Percentiles rank a stretch among this genome's conserved stretches.
These are phyloP conservation scores for Nidularia pulvinata DNA, from an alignment of 768 basidiomycete species.

Conservation along the genomic window DNA sequence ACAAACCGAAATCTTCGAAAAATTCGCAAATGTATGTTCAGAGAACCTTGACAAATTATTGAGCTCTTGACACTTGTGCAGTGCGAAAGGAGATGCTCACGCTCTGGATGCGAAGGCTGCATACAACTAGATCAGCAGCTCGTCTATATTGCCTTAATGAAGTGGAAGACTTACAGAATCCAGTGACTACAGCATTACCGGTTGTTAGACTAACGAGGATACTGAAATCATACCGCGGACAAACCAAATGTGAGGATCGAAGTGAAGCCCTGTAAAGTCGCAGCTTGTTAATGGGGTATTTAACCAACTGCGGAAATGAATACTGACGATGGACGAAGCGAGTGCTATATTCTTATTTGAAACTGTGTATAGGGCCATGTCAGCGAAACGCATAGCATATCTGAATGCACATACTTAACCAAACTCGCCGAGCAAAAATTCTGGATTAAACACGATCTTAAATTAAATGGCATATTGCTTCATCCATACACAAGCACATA, in stretches of 20 bases:
- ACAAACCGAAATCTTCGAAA: no score
- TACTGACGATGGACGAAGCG: background rate
- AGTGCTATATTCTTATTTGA: background rate
- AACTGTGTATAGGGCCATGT: background rate
- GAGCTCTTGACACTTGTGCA: no score
- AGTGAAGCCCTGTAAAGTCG: background rate
- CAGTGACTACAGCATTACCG: no score
- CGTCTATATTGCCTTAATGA: no score
- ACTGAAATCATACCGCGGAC: no score
- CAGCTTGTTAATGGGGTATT: background rate
- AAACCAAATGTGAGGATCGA: background rate
- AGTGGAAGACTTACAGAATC: no score
- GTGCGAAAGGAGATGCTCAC: constrained; percentile 21
- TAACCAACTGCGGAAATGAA: no score
- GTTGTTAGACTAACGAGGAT: no score
- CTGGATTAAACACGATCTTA: constrained; percentile 11
- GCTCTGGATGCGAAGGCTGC: constrained; percentile 23
- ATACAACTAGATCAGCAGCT: background rate
- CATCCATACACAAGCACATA: no score
- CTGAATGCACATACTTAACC: constrained; percentile 17
- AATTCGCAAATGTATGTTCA: no score
- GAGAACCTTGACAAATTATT: constrained; percentile 13
- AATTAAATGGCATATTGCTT: no score
- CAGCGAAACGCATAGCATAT: background rate
- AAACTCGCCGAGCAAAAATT: constrained; percentile 21